These are phyloP conservation scores for Argentina anserina DNA, from an alignment of 306 rosid species.

Conservation along the genomic window DNA sequence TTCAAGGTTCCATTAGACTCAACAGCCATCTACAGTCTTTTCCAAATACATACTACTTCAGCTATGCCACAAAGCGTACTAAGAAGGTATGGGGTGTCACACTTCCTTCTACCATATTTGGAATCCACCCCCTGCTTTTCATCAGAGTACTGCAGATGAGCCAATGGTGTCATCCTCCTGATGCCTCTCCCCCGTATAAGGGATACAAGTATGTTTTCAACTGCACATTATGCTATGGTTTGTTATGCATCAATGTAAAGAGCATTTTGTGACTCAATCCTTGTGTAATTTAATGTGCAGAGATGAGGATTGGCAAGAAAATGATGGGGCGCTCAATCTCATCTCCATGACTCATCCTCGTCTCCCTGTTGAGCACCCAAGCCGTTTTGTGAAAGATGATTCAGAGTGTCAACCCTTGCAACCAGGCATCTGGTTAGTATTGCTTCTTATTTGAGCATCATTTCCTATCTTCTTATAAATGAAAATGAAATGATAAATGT, in stretches of 20 bases:
- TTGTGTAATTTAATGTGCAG: conserved; percentile 40
- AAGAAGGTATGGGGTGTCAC: conserved; percentile 70
- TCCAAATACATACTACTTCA: conserved; percentile 84
- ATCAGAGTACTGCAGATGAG: conserved; percentile 88
- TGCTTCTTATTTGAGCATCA: neutral
- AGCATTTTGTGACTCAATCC: neutral
- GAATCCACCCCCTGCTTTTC: conserved; percentile 82
- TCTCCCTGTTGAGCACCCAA: conserved; percentile 80
- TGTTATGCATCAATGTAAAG: neutral
- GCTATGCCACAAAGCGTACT: conserved; percentile 92
- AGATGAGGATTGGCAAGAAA: conserved; percentile 97
- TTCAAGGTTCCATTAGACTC: conserved; percentile 78
- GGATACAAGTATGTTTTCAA: conserved; percentile 68
- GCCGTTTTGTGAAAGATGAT: conserved; percentile 58
- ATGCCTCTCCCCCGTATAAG: conserved; percentile 78
- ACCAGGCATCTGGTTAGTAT: conserved; percentile 73
- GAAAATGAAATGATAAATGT: neutral
- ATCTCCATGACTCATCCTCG: conserved; percentile 94
- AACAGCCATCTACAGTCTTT: conserved; percentile 57
- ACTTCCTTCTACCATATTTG: conserved; percentile 69
- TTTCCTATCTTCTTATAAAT: neutral
- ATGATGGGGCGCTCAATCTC: conserved; percentile 96
- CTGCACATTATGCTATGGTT: conserved; percentile 2
- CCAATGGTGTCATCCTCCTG: conserved; percentile 88
- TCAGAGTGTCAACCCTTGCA: conserved; percentile 75